A percentile compares a stretch with the other conserved stretches of the same genome.
Conservation (phyloP, 1,139 yeast genomes). For the Yamadazyma atmosphaerica region DNA sequence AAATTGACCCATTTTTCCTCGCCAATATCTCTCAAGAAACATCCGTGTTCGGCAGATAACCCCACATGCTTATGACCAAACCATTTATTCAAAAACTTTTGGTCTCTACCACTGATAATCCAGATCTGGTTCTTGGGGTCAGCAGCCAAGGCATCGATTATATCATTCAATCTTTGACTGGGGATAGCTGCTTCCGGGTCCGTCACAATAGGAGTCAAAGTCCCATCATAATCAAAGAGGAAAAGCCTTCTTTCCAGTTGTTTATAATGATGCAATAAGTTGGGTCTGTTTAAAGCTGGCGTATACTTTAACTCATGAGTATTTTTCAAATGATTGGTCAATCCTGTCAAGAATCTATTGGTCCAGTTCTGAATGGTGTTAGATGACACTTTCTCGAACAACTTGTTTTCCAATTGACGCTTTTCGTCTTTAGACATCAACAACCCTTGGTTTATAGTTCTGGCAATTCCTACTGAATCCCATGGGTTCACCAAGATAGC, state of each 20-base stretch:
- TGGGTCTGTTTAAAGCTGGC: slow-evolving; percentile 81
- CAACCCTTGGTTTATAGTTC: slow-evolving; percentile 71
- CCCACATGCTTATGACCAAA: slow-evolving; percentile 75
- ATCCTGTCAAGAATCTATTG: slow-evolving; percentile 53
- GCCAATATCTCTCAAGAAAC: slow-evolving; percentile 78
- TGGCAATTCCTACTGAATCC: slow-evolving; percentile 93
- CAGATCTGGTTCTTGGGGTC: slow-evolving; percentile 89
- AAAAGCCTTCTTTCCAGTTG: slow-evolving; percentile 70
- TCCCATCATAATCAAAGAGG: slow-evolving; percentile 95
- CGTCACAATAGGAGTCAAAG: slow-evolving; percentile 89
- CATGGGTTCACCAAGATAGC: slow-evolving; percentile 92
- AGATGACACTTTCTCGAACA: slow-evolving; percentile 64
- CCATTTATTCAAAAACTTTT: slow-evolving; percentile 85
- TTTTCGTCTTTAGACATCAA: slow-evolving; percentile 46
- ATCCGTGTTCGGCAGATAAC: slow-evolving; percentile 95
- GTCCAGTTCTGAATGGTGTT: slow-evolving; percentile 87
- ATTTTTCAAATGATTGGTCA: slow-evolving; percentile 50
- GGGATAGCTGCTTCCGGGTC: slow-evolving; percentile 99
- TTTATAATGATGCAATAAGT: slow-evolving; percentile 58
- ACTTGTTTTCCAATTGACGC: slow-evolving; percentile 43
- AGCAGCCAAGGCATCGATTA: slow-evolving; percentile 58
- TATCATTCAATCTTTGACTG: slow-evolving; percentile 63
- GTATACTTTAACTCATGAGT: slow-evolving; percentile 59
- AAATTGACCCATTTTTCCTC: slow-evolving; percentile 74
- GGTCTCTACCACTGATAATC: slow-evolving; percentile 97